Percentiles rank a stretch among this genome's conserved stretches.
phyloP scores from a whole-genome alignment of 2,329 filamentous ascomycete genomes.

The Fusarium setosum region DNA sequence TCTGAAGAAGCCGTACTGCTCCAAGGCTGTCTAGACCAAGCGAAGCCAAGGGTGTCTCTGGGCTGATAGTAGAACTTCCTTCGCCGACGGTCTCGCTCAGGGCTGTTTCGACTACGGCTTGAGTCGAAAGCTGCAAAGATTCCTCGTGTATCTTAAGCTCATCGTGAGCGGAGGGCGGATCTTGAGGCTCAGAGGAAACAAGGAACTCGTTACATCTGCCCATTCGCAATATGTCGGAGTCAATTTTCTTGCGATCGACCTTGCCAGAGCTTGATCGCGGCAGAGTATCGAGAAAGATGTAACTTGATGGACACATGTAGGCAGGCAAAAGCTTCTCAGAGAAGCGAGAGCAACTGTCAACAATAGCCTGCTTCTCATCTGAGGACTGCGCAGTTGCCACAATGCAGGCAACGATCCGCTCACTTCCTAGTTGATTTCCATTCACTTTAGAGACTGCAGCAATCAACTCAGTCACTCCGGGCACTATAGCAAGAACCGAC shows the following conservation, averaged over 20 bases:
- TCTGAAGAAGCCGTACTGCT: conserved; percentile 3
- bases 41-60: background rate
- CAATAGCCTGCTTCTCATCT: background rate
- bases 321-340: background rate
- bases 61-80: background rate
- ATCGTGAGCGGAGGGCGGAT: background rate
- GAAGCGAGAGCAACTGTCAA: background rate
- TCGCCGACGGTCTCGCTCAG: background rate
- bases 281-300: background rate
- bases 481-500: background rate
- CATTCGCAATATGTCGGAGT: background rate
- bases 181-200: background rate
- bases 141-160: background rate
- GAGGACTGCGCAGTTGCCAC: background rate
- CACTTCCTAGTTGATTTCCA: background rate
- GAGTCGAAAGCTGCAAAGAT: background rate
- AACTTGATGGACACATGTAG: conserved; percentile 7
- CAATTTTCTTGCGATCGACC: conserved; percentile 4
- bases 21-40: conserved; percentile 6
- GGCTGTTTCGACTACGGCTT: background rate
- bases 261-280: conserved; percentile 5
- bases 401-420: conserved; percentile 1
- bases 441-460: background rate
- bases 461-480: background rate
- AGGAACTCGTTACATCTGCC: background rate